Evolutionary conservation across 2,329 filamentous ascomycete species (phyloP), one percentile per base, ranked within the genome.

Genomic region (Grosmannia serpens): DNA sequence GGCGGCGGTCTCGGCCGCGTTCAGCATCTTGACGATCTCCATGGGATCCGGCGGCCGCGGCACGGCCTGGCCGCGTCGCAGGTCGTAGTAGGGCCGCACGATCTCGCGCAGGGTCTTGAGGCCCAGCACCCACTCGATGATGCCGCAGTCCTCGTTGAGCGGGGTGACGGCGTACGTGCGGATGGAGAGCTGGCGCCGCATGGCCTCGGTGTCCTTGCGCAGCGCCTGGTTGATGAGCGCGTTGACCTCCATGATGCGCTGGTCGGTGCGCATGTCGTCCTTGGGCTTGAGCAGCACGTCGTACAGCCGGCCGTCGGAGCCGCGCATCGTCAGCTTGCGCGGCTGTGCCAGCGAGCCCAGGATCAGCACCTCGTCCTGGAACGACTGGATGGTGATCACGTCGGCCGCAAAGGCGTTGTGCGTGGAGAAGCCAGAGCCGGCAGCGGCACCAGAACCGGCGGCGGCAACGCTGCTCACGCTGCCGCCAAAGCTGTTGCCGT

Each of bases 221-320:
- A 99, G 74, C 3, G 92, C 90, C 60, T 94, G 83, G 70, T 99
- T 99, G 75, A 99, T 97, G 83, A 97, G 94, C 52, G 87, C 85
- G 70, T 97, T 99, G 77, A 99, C 99, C 69, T 99, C 95, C 91
- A 99, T 99, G 24, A 99, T 84, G 56, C 94, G 89, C 70, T 97
- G 92, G 67, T 99, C 95, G 64, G 95, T 99, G 55, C 94, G 87
- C 27, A 99, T 81, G 70, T 99, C 95, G 69, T 99, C 94, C 70
- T 97, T 97, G 10, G 94, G 95, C 68, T 99, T 99, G 76, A 95
- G 95, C 58, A 99, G 80, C 9, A 99, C 82, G 63, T 89, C 89
- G 70, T 99, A 99, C 22, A 81, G 80, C 60, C 87, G 87, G 9
- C 95, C 94, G 71, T 99, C 91, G 0, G 89, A 92, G 0, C 92